Evolutionary conservation across 768 basidiomycete genomes (phyloP).

Genomic region (Psilocybe sp.): DNA sequence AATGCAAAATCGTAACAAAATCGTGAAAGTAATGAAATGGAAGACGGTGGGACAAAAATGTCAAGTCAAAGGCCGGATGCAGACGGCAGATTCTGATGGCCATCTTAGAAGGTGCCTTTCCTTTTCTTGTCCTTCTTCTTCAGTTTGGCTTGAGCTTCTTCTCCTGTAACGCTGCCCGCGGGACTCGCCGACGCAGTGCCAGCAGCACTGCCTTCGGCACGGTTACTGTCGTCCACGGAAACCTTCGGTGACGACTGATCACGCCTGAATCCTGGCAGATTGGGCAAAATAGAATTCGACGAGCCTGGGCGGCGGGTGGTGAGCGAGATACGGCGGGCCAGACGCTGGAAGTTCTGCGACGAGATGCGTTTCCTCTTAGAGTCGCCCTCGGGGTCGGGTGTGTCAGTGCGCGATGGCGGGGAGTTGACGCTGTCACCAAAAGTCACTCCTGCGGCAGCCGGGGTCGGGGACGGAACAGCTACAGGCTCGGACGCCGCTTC

Average conservation of each 20-base stretch:
- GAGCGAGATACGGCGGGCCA: constrained; percentile 73
- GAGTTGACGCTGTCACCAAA: constrained; percentile 59
- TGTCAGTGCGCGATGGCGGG: constrained; percentile 66
- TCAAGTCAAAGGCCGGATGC: constrained; percentile 12
- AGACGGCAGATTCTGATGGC: neutral
- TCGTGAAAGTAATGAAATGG: constrained; percentile 20
- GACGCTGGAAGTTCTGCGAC: constrained; percentile 81
- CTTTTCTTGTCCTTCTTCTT: constrained; percentile 59
- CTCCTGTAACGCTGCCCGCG: constrained; percentile 48
- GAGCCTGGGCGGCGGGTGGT: constrained; percentile 56
- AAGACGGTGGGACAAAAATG: constrained; percentile 19
- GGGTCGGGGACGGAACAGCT: constrained; percentile 28
- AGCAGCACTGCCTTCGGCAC: constrained; percentile 40
- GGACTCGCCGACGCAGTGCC: constrained; percentile 48
- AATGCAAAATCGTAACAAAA: constrained; percentile 2
- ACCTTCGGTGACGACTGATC: constrained; percentile 38
- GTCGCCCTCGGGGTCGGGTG: constrained; percentile 72
- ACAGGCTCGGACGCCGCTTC: neutral
- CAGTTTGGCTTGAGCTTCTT: constrained; percentile 39
- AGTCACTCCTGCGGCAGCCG: constrained; percentile 47
- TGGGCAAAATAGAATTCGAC: constrained; percentile 43
- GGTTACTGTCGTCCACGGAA: constrained; percentile 43
- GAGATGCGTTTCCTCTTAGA: constrained; percentile 79
- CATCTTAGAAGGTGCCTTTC: constrained; percentile 29
- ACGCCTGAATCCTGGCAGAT: constrained; percentile 54